phyloP scores from a whole-genome alignment of 1,139 yeast species.

The Saccharomycopsis crataegensis region DNA sequence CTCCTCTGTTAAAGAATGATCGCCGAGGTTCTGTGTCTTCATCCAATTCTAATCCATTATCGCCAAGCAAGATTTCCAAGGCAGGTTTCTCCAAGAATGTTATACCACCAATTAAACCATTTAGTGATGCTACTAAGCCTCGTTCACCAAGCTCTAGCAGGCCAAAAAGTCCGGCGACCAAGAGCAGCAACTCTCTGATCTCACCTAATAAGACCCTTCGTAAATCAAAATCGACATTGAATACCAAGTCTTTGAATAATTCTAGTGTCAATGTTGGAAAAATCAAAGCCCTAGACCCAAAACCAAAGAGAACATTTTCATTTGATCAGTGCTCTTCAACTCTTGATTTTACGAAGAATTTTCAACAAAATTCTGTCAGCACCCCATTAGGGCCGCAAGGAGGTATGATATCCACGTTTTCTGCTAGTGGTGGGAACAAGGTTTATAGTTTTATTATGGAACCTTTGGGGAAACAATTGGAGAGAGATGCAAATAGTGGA shows the following conservation, averaged over 20 bases:
- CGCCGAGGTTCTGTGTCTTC: background rate
- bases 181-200: background rate
- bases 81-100: slow-evolving; percentile 9
- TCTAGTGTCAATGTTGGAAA: background rate
- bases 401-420: background rate
- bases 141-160: slow-evolving; percentile 6
- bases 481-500: background rate
- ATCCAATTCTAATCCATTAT: slow-evolving; percentile 3
- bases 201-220: slow-evolving; percentile 8
- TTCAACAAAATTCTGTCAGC: background rate
- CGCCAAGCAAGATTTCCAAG: slow-evolving; percentile 16
- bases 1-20: slow-evolving; percentile 11
- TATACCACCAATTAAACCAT: slow-evolving; percentile 14
- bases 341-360: slow-evolving; percentile 16
- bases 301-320: slow-evolving; percentile 17
- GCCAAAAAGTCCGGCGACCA: slow-evolving; percentile 6
- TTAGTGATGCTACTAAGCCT: slow-evolving; percentile 10
- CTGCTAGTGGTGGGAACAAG: background rate
- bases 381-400: background rate
- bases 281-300: background rate
- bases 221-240: slow-evolving; percentile 13
- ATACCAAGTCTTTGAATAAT: background rate
- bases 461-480: slow-evolving; percentile 6
- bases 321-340: slow-evolving; percentile 20
- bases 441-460: slow-evolving; percentile 13